phyloP scores from a whole-genome alignment of 495 filamentous ascomycete genomes.

The Annulohypoxylon maeteangense region DNA sequence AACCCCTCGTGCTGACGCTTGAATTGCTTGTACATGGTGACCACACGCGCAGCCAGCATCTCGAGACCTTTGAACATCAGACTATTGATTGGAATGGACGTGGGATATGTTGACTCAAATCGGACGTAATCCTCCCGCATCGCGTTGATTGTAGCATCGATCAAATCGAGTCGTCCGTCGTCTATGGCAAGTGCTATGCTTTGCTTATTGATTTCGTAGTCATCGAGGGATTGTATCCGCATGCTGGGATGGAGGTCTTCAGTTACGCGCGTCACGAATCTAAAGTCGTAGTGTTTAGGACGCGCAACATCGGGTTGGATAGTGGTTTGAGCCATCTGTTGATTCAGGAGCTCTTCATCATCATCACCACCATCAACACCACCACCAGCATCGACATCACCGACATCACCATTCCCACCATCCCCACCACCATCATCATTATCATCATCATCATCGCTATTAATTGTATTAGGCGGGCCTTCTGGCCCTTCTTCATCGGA shows the following conservation, averaged over 20 bases:
- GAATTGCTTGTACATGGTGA: not conserved
- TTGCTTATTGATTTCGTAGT: not conserved
- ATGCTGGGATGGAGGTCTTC: not conserved
- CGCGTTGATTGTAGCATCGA: not conserved
- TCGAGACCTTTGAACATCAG: not conserved
- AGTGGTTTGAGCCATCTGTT: too few species aligned
- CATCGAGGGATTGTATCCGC: not conserved
- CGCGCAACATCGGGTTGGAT: not conserved
- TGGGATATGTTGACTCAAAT: not conserved
- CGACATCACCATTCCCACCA: too few species aligned
- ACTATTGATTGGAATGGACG: not conserved
- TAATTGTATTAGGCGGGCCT: not conserved
- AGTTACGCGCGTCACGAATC: not conserved
- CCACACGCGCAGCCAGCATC: not conserved
- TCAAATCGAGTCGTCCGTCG: not conserved
- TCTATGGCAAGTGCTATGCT: not conserved
- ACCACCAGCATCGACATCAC: too few species aligned
- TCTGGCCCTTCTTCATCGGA: not conserved
- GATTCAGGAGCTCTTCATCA: too few species aligned
- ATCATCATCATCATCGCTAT: too few species aligned
- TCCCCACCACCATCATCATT: too few species aligned
- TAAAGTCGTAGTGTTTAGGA: not conserved
- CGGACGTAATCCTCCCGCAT: not conserved
- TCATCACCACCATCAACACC: too few species aligned
- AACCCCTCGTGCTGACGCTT: slow-evolving; percentile 23